Evolutionary conservation across 2,329 filamentous ascomycete species (phyloP).

Genomic region (Plectosphaerella sp.): DNA sequence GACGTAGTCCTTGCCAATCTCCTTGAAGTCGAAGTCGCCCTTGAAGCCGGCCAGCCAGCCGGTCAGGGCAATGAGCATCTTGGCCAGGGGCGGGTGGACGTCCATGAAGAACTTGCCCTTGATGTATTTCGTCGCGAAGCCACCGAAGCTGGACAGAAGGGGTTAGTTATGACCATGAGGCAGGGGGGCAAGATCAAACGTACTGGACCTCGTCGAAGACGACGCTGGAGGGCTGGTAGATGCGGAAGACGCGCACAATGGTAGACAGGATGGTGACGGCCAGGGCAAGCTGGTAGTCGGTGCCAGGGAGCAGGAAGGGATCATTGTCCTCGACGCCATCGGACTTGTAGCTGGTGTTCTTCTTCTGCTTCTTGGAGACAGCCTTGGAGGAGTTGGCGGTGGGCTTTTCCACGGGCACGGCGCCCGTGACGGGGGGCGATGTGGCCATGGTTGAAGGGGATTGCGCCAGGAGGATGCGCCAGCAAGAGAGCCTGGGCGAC

Average conservation of each 20-base stretch:
- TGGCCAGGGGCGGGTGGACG: constrained; percentile 95
- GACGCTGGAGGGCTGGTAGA: constrained; percentile 93
- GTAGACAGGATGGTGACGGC: constrained; percentile 71
- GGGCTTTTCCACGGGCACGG: constrained; percentile 20
- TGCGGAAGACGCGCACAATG: constrained; percentile 84
- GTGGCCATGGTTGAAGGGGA: not conserved
- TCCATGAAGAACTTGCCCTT: constrained; percentile 99
- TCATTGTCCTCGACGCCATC: constrained; percentile 85
- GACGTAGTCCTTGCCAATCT: constrained; percentile 97
- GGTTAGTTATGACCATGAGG: not conserved
- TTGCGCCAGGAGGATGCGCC: no score
- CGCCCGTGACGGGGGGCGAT: constrained; percentile 3
- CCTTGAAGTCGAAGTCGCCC: constrained; percentile 97
- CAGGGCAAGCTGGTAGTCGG: constrained; percentile 76
- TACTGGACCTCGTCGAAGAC: constrained; percentile 99
- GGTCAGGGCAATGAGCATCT: constrained; percentile 91
- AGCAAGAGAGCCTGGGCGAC: not conserved
- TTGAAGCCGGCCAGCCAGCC: constrained; percentile 94
- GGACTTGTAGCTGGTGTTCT: constrained; percentile 60
- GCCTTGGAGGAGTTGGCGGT: constrained; percentile 21
- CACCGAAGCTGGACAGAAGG: constrained; percentile 69
- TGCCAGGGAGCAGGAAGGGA: constrained; percentile 78
- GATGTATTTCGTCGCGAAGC: constrained; percentile 98
- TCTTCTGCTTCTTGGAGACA: constrained; percentile 18
- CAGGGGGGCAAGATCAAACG: constrained; percentile 32